Conservation (phyloP, 495 filamentous ascomycete species). For the Trichoderma reesei region DNA sequence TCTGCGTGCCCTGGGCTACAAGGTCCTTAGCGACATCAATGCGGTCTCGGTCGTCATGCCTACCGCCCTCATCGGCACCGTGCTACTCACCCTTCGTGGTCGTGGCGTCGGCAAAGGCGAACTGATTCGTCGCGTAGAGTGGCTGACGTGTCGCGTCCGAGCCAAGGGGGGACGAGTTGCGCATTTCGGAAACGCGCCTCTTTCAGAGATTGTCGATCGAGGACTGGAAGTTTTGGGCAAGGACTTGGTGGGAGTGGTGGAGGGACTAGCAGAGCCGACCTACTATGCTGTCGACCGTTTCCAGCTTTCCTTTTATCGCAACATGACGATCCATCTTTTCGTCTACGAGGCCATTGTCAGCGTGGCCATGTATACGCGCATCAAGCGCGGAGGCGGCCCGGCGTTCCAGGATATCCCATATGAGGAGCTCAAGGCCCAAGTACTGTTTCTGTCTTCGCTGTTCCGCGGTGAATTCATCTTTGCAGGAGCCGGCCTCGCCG, state of each 20-base stretch:
- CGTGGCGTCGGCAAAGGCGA: slow-evolving; percentile 84
- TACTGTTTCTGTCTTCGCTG: slow-evolving; percentile 79
- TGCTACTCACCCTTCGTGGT: slow-evolving; percentile 82
- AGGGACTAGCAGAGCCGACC: slow-evolving; percentile 74
- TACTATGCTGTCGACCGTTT: slow-evolving; percentile 93
- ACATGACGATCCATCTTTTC: slow-evolving; percentile 98
- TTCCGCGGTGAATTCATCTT: slow-evolving; percentile 98
- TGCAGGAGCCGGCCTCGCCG: slow-evolving; percentile 67
- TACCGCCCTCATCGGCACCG: slow-evolving; percentile 87
- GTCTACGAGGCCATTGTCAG: slow-evolving; percentile 84
- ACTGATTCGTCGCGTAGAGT: slow-evolving; percentile 76
- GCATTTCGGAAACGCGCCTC: slow-evolving; percentile 74
- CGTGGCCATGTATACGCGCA: slow-evolving; percentile 75
- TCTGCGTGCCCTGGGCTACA: slow-evolving; percentile 77
- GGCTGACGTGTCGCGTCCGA: slow-evolving; percentile 75
- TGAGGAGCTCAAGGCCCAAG: slow-evolving; percentile 58
- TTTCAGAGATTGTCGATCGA: slow-evolving; percentile 73
- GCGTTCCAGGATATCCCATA: slow-evolving; percentile 71
- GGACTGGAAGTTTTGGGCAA: slow-evolving; percentile 86
- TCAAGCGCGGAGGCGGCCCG: slow-evolving; percentile 81
- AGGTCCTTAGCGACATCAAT: slow-evolving; percentile 89
- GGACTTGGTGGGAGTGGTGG: slow-evolving; percentile 69
- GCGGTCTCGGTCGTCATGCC: slow-evolving; percentile 96
- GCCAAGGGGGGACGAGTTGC: slow-evolving; percentile 84
- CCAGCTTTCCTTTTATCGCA: slow-evolving; percentile 93